Percentiles rank a stretch among this genome's conserved stretches.
These are phyloP conservation scores for Venturia oleaginea DNA, from an alignment of 2,329 filamentous ascomycete genomes.

Conservation along the genomic window DNA sequence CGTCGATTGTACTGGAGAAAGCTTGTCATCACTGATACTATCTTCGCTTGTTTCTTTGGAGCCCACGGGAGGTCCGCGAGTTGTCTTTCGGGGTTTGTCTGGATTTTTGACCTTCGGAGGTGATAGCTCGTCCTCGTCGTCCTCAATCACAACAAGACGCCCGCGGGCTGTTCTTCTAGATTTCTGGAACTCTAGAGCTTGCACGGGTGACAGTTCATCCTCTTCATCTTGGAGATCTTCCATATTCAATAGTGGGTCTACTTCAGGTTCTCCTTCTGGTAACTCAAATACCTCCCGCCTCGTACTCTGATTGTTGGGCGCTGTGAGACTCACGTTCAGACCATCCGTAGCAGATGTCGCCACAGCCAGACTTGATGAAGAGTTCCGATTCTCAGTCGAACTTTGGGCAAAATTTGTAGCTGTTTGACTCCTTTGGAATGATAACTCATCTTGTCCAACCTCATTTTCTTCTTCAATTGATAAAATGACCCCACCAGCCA, in stretches of 20 bases:
- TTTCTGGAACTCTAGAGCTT: not conserved
- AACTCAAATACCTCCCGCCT: conserved; percentile 1
- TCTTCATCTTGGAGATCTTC: conserved; percentile 4
- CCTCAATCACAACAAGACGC: not conserved
- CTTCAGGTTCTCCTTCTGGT: not conserved
- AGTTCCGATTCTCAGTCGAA: not conserved
- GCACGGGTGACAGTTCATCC: not conserved
- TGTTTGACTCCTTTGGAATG: not conserved
- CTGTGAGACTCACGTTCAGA: not conserved
- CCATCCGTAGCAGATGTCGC: not conserved
- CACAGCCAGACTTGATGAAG: not conserved
- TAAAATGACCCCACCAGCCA: not conserved
- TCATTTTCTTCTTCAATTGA: conserved; percentile 3
- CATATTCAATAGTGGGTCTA: not conserved
- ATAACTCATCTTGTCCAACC: not conserved
- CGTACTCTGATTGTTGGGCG: conserved; percentile 4
- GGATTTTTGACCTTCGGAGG: not conserved
- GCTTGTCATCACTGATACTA: conserved; percentile 10
- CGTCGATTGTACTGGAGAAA: not conserved
- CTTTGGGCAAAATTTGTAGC: not conserved
- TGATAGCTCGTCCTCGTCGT: conserved; percentile 4
- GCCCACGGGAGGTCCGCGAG: not conserved
- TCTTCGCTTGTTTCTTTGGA: not conserved
- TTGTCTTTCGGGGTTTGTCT: not conserved
- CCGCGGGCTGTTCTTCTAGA: not conserved